Conservation (phyloP, 768 basidiomycete genomes). For the Phaeotremella skinneri region DNA sequence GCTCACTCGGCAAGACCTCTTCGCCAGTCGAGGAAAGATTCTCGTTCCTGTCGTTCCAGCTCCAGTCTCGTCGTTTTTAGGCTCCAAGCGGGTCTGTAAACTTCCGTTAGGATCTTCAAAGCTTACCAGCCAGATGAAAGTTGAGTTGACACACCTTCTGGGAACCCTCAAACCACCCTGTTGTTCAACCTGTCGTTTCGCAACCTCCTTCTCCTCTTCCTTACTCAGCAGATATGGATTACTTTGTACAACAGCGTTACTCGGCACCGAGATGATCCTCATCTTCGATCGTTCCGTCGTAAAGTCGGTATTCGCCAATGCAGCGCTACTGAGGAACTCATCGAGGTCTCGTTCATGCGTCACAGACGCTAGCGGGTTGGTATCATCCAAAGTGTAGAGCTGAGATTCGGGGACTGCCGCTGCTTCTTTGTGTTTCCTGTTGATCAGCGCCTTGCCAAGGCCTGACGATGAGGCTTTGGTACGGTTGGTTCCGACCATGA, state of each 20-base stretch:
- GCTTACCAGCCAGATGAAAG: neutral
- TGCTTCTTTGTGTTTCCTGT: slow-evolving; percentile 78
- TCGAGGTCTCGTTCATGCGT: slow-evolving; percentile 95
- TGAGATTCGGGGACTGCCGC: slow-evolving; percentile 59
- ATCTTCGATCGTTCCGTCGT: slow-evolving; percentile 63
- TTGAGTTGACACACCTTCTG: slow-evolving; percentile 53
- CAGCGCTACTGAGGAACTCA: slow-evolving; percentile 91
- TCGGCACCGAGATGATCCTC: slow-evolving; percentile 52
- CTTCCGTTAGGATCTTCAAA: neutral
- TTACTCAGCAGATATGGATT: slow-evolving; percentile 85
- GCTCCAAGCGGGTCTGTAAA: slow-evolving; percentile 73
- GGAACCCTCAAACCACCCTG: slow-evolving; percentile 78
- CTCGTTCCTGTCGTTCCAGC: slow-evolving; percentile 83
- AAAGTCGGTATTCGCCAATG: slow-evolving; percentile 91
- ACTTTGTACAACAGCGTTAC: slow-evolving; percentile 51
- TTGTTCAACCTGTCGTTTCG: slow-evolving; percentile 72
- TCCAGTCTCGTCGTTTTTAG: slow-evolving; percentile 71
- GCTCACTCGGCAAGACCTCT: slow-evolving; percentile 85
- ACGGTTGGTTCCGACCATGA: slow-evolving; percentile 12
- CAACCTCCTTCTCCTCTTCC: slow-evolving; percentile 72
- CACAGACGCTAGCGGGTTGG: slow-evolving; percentile 68
- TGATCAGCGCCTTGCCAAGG: slow-evolving; percentile 92
- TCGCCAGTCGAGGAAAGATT: slow-evolving; percentile 89
- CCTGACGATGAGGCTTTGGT: slow-evolving; percentile 56
- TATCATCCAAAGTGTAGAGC: slow-evolving; percentile 72